These are phyloP conservation scores for Marchantia paleacea DNA, from an alignment of 225 moss, liverwort and hornwort species.

Conservation along the genomic window DNA sequence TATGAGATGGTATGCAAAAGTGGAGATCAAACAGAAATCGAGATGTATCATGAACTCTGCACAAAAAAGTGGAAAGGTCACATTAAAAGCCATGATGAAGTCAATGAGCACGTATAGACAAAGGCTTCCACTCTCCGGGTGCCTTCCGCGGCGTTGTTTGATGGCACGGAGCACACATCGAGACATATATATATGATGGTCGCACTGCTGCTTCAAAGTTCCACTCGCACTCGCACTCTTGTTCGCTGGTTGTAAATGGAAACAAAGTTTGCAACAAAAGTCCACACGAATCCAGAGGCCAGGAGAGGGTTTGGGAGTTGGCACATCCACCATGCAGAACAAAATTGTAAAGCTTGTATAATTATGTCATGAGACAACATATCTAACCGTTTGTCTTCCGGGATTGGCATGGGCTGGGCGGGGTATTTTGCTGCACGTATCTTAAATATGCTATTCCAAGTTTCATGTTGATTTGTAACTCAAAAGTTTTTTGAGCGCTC, in stretches of 20 bases:
- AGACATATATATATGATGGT: background rate
- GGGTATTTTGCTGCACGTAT: background rate
- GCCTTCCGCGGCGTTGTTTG: background rate
- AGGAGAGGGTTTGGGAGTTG: too few species aligned
- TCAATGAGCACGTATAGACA: constrained; percentile 1
- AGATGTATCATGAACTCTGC: background rate
- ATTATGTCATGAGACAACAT: too few species aligned
- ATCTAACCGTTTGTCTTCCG: too few species aligned
- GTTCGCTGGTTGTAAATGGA: background rate
- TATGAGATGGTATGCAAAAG: background rate
- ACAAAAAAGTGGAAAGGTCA: background rate
- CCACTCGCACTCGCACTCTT: background rate
- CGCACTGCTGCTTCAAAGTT: background rate
- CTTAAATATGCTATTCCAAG: background rate
- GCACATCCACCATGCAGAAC: too few species aligned
- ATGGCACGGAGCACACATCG: background rate
- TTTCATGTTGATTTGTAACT: background rate
- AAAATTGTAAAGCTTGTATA: too few species aligned
- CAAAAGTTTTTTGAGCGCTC: background rate
- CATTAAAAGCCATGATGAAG: background rate
- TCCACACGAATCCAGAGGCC: too few species aligned
- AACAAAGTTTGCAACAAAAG: background rate
- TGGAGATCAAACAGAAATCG: background rate
- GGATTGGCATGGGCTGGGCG: background rate
- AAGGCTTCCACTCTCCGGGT: background rate